These are phyloP conservation scores for Vitis cinerea DNA, from an alignment of 164 flowering plant genomes.

Conservation along the genomic window DNA sequence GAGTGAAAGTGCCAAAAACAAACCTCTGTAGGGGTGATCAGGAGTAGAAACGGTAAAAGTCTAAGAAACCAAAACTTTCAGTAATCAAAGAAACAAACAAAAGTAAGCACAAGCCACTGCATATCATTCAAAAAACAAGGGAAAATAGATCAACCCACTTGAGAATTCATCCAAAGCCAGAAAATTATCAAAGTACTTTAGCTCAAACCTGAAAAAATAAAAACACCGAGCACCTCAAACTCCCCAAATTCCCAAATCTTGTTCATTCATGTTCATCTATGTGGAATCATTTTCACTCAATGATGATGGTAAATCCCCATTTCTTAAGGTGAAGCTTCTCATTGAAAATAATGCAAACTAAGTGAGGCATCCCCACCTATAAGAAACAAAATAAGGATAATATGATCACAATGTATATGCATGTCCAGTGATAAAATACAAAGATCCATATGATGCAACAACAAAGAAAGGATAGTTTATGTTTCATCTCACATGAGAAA, in stretches of 20 bases:
- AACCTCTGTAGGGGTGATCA: constrained; percentile 96
- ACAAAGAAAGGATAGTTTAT: neutral
- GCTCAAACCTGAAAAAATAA: constrained; percentile 55
- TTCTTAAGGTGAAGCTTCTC: constrained; percentile 19
- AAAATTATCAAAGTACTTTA: constrained; percentile 81
- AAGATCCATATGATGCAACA: neutral
- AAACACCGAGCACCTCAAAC: constrained; percentile 12
- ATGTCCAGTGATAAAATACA: neutral
- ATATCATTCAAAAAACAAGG: neutral
- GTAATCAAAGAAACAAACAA: neutral
- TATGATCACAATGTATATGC: neutral
- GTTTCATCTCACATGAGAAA: neutral
- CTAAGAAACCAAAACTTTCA: neutral
- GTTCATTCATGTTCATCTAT: no score
- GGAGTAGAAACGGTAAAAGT: constrained; percentile 62
- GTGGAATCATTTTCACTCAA: neutral
- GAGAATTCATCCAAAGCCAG: constrained; percentile 79
- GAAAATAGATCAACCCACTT: constrained; percentile 16
- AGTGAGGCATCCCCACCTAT: no score
- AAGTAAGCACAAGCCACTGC: neutral
- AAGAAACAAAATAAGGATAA: constrained; percentile 6
- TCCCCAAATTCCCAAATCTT: neutral
- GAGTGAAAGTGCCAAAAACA: neutral
- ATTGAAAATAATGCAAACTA: no score
- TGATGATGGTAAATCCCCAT: constrained; percentile 14